These are phyloP conservation scores for Claviceps quebecensis DNA, from an alignment of 2,329 filamentous ascomycete species.

Conservation along the genomic window DNA sequence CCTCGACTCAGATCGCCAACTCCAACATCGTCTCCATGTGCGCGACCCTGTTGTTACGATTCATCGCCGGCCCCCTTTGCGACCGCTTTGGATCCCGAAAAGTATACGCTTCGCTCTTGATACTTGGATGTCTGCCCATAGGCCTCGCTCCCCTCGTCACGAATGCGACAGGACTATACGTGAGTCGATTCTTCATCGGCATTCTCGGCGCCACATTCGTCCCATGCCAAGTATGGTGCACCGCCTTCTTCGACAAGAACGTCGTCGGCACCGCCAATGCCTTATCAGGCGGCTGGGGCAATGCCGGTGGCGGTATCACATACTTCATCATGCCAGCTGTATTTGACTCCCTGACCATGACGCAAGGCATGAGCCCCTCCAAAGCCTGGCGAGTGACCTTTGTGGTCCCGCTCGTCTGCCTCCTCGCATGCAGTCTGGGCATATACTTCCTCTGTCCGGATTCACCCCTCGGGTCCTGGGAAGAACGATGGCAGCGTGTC, in stretches of 20 bases:
- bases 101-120: conserved; percentile 65
- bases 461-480: conserved; percentile 72
- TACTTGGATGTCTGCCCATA: conserved; percentile 66
- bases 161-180: conserved; percentile 47
- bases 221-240: conserved; percentile 85
- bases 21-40: conserved; percentile 77
- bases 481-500: conserved; percentile 48
- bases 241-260: conserved; percentile 86
- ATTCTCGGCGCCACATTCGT: conserved; percentile 69
- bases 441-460: conserved; percentile 67
- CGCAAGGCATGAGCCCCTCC: conserved; percentile 45
- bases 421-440: conserved; percentile 48
- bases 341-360: conserved; percentile 57
- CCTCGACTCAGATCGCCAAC: conserved; percentile 60
- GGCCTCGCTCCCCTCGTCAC: conserved; percentile 68
- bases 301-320: conserved; percentile 77
- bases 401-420: conserved; percentile 67
- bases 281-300: conserved; percentile 71
- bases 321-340: conserved; percentile 91
- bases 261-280: conserved; percentile 82
- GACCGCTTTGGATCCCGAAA: conserved; percentile 69
- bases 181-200: conserved; percentile 66
- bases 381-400: conserved; percentile 77
- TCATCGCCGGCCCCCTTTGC: conserved; percentile 70
- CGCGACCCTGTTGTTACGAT: conserved; percentile 57